Conservation (phyloP, 345 rosid species). For the Boechera divaricarpa region DNA sequence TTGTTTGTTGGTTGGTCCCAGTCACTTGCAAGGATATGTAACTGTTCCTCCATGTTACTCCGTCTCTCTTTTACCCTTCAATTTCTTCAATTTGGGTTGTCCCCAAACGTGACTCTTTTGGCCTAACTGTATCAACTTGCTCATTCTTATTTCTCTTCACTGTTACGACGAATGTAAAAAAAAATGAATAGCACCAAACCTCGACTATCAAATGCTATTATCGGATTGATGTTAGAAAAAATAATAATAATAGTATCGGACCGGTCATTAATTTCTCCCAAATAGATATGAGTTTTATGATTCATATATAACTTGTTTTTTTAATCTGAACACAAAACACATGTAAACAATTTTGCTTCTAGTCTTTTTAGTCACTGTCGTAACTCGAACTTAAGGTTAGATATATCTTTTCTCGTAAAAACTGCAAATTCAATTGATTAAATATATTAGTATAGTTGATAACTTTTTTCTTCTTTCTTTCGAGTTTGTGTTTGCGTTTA, state of each 20-base stretch:
- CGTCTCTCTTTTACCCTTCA: constrained; percentile 24
- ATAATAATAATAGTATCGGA: too few species aligned
- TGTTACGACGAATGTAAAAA: not conserved
- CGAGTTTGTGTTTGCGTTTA: not conserved
- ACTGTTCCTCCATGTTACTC: constrained; percentile 41
- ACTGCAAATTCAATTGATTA: not conserved
- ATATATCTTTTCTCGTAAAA: not conserved
- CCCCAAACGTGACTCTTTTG: not conserved
- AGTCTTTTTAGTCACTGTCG: not conserved
- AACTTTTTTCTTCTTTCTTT: not conserved
- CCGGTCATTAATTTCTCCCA: not conserved
- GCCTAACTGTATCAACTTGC: constrained; percentile 15
- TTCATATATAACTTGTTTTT: not conserved
- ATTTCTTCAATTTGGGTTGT: not conserved
- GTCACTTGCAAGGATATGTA: constrained; percentile 32
- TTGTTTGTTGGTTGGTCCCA: constrained; percentile 38
- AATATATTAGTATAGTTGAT: not conserved
- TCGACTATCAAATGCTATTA: constrained; percentile 7
- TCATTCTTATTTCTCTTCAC: not conserved
- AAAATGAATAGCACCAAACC: not conserved
- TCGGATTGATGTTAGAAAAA: too few species aligned
- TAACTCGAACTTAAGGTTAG: not conserved
- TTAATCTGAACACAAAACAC: not conserved
- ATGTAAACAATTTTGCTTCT: not conserved
- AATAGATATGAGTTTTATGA: not conserved